Evolutionary conservation across 2,329 filamentous ascomycete species (phyloP), one percentile per base, ranked within the genome.

Genomic region (Calonectria fujianensis): DNA sequence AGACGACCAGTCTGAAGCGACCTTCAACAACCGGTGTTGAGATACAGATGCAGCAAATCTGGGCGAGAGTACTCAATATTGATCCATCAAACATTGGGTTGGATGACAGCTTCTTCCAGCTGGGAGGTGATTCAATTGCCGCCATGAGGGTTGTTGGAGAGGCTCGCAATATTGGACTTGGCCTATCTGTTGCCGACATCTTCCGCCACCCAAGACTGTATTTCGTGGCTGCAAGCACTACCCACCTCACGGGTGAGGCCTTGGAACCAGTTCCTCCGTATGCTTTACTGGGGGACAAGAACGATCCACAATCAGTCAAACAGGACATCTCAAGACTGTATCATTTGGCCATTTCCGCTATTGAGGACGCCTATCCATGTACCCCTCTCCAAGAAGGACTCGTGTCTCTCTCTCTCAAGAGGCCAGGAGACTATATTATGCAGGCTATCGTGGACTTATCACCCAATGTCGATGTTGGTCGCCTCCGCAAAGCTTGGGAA

Each of bases 321-420:
- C 54, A 37, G 9, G 13, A 37, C 13, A 39, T 39, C 13, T 39
- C 37, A 5, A 39, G 37, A 16, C 37, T 39, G 4, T 39, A 39
- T 16, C 37, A 20, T 1, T 2, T 24, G 18, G 13, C 29, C 4
- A 16, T 18, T 4, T n/a, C 41, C 18, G 32, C 50, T 4, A 69
- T 82, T 20, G 76, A 83, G 29, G 84, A 86, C 71, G 71, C 82
- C 0, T 85, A 82, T 54, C 85, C 85, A 2, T 85, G 83, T 73
- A 82, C 83, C 1, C 75, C 82, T 0, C 68, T 85, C 1, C 85
- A 86, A 48, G 82, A 83, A 70, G 83, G 84, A 3, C 78, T 86
- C 6, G 74, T 86, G 31, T 79, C 83, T 0, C 68, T 85, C 3
- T 79, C 84, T 3, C 70, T 75, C 8, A 80, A 72, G 5, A 32